phyloP scores from a whole-genome alignment of 441 rosid genomes.

The Erodium moschatum region DNA sequence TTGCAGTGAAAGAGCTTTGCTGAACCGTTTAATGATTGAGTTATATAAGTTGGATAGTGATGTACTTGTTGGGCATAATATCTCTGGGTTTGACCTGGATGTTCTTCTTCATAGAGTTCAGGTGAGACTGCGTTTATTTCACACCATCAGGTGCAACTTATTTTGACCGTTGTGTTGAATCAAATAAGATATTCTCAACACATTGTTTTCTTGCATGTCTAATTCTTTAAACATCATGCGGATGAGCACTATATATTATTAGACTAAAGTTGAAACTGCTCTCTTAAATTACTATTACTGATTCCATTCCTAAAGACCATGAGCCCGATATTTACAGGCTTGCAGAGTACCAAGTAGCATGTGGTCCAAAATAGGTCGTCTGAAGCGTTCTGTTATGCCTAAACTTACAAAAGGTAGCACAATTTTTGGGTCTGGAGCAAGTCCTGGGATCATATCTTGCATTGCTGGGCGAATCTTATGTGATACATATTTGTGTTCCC shows the following conservation, averaged over 20 bases:
- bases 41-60: constrained; percentile 82
- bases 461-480: constrained; percentile 89
- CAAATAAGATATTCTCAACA: background rate
- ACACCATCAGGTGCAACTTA: background rate
- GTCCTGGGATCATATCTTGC: constrained; percentile 89
- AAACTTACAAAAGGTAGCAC: constrained; percentile 65
- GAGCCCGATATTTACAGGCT: constrained; percentile 38
- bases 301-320: background rate
- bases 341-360: constrained; percentile 52
- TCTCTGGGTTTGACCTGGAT: constrained; percentile 96
- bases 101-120: constrained; percentile 86
- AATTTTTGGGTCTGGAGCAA: constrained; percentile 80
- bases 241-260: background rate
- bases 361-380: constrained; percentile 97
- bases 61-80: constrained; percentile 91
- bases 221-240: background rate
- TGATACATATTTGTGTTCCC: constrained; percentile 78
- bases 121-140: constrained; percentile 34
- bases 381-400: constrained; percentile 89
- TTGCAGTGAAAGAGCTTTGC: constrained; percentile 86
- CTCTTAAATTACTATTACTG: background rate
- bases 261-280: constrained; percentile 6
- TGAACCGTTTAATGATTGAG: constrained; percentile 77
- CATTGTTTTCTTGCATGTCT: background rate
- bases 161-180: constrained; percentile 6